These are phyloP conservation scores for Tuber microsphaerosporum DNA, from an alignment of 495 filamentous ascomycete genomes.

Conservation along the genomic window DNA sequence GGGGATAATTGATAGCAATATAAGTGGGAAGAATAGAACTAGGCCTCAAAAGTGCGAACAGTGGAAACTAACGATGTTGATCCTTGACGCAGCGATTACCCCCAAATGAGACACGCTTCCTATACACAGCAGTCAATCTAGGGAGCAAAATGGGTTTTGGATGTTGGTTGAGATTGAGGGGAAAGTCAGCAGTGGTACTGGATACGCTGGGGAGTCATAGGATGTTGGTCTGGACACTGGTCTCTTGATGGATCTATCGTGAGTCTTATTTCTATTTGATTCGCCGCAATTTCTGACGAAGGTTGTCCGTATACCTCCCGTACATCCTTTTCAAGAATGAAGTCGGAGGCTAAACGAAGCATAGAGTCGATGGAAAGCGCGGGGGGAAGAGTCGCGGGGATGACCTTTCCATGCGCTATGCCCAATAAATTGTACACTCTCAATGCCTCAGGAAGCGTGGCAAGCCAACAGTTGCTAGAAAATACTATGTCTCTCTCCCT, in stretches of 20 bases:
- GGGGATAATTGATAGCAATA: conserved; percentile 31
- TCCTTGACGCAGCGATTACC: conserved; percentile 32
- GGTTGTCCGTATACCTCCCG: no score
- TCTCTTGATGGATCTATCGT: conserved; percentile 38
- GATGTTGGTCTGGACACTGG: no score
- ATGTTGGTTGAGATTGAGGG: no score
- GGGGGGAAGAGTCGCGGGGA: conserved; percentile 33
- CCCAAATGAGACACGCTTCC: conserved; percentile 31
- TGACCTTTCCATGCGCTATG: conserved; percentile 37
- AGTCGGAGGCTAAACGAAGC: conserved; percentile 27
- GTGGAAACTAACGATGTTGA: conserved; percentile 31
- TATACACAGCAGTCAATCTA: conserved; percentile 13
- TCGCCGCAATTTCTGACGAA: not conserved
- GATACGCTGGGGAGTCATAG: no score
- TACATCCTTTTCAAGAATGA: no score
- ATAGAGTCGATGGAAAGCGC: conserved; percentile 39
- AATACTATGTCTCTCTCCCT: conserved; percentile 29
- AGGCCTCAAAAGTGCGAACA: conserved; percentile 19
- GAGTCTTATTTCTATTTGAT: conserved; percentile 1
- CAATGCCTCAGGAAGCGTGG: no score
- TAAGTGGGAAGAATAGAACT: conserved; percentile 19
- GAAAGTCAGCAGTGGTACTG: conserved; percentile 23
- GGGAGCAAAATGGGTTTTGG: conserved; percentile 19
- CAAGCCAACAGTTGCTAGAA: conserved; percentile 35
- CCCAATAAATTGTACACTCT: no score